phyloP scores from a whole-genome alignment of 768 basidiomycete genomes.

The Megacollybia marginata region DNA sequence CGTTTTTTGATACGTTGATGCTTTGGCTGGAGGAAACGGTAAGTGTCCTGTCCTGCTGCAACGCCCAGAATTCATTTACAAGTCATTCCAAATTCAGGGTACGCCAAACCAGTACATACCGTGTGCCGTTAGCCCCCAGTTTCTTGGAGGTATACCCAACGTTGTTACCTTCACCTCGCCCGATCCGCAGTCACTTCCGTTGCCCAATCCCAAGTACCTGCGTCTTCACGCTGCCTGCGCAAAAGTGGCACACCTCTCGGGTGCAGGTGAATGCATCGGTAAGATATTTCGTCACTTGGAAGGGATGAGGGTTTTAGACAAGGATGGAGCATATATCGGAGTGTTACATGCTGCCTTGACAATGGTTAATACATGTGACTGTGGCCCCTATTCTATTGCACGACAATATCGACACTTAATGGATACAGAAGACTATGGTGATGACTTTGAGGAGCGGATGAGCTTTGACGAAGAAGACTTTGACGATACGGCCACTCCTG shows the following conservation, averaged over 20 bases:
- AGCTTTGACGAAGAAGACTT: too few species aligned
- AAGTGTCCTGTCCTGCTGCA: conserved; percentile 3
- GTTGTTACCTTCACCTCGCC: conserved; percentile 21
- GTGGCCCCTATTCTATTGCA: too few species aligned
- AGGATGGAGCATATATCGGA: conserved; percentile 7
- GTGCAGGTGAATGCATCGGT: conserved; percentile 27
- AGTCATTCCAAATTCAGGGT: conserved; percentile 4
- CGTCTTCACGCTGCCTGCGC: conserved; percentile 33
- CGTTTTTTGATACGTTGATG: conserved; percentile 17
- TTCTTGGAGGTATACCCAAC: conserved; percentile 9
- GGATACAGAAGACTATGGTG: too few species aligned
- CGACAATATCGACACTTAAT: too few species aligned
- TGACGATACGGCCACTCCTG: too few species aligned
- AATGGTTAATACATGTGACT: too few species aligned
- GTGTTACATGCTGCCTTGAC: not conserved
- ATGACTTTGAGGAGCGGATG: too few species aligned
- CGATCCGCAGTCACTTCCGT: conserved; percentile 14
- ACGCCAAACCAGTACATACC: conserved; percentile 14
- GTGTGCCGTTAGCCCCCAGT: not conserved
- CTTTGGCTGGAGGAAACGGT: conserved; percentile 27
- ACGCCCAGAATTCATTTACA: conserved; percentile 1
- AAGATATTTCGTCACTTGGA: conserved; percentile 18
- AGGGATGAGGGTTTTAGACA: conserved; percentile 7
- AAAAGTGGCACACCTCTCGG: conserved; percentile 30
- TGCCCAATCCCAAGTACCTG: conserved; percentile 25